Evolutionary conservation across 2,329 filamentous ascomycete species (phyloP).

Genomic region (Scedosporium dehoogii): DNA sequence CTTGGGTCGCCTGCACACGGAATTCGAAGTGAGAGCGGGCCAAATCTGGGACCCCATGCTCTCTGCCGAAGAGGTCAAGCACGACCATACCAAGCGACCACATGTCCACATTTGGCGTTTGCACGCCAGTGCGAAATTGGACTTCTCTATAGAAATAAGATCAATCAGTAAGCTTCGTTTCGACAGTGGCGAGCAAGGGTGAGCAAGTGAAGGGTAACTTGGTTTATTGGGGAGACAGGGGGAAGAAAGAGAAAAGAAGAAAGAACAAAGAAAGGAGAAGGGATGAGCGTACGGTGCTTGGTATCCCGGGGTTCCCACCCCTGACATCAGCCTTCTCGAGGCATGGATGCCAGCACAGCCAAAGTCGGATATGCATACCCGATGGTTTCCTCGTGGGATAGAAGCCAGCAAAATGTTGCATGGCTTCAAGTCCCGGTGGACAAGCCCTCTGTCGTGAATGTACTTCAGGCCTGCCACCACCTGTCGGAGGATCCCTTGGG

Average conservation of each 20-base stretch:
- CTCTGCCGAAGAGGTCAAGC: conserved; percentile 21
- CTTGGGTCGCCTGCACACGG: neutral
- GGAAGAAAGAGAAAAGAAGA: too few species aligned
- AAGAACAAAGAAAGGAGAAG: neutral
- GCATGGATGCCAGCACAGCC: conserved; percentile 34
- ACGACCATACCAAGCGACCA: conserved; percentile 42
- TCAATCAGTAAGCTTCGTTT: too few species aligned
- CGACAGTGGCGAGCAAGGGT: too few species aligned
- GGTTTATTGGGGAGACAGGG: neutral
- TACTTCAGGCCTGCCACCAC: conserved; percentile 34
- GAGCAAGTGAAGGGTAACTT: too few species aligned
- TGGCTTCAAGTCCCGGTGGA: conserved; percentile 44
- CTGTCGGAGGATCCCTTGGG: conserved; percentile 34
- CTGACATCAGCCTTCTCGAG: conserved; percentile 30
- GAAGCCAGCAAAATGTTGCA: conserved; percentile 42
- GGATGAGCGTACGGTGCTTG: conserved; percentile 36
- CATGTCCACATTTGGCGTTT: conserved; percentile 34
- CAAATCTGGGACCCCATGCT: neutral
- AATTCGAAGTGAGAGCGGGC: neutral
- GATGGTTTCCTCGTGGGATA: conserved; percentile 30
- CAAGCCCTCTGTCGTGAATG: conserved; percentile 37
- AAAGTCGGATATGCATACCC: conserved; percentile 43
- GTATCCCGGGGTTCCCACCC: conserved; percentile 35
- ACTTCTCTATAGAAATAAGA: neutral
- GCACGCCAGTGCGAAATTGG: conserved; percentile 28